phyloP scores from a whole-genome alignment of 139 green algal genomes.

The Cymbomonas tetramitiformis region DNA sequence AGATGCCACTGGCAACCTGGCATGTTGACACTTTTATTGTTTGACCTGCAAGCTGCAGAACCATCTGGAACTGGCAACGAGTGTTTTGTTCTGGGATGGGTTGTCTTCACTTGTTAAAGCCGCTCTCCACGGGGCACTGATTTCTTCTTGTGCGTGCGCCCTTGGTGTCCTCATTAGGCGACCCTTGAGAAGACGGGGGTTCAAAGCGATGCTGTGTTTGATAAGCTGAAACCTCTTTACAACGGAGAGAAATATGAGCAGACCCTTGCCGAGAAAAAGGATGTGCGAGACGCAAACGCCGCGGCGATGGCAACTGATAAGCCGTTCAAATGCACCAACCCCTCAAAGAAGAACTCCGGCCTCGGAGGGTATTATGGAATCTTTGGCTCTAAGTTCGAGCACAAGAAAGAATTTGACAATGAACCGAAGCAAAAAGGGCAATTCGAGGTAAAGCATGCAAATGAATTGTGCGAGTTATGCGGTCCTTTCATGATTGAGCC shows the following conservation, averaged over 20 bases:
- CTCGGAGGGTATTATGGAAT: conserved; percentile 29
- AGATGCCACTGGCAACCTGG: too few species aligned
- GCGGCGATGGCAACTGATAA: conserved; percentile 28
- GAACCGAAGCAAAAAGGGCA: not conserved
- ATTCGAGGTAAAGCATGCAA: not conserved
- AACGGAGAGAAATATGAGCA: conserved; percentile 11
- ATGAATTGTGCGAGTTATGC: too few species aligned
- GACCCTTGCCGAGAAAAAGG: not conserved
- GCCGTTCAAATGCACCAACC: conserved; percentile 37
- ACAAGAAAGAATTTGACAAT: not conserved
- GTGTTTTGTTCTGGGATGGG: too few species aligned
- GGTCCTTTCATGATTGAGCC: too few species aligned
- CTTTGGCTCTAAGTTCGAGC: not conserved
- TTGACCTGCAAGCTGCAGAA: too few species aligned
- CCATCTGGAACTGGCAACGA: too few species aligned
- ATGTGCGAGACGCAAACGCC: conserved; percentile 17
- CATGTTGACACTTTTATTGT: too few species aligned
- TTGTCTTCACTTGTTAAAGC: too few species aligned
- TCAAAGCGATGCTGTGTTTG: conserved; percentile 26
- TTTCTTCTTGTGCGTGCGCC: too few species aligned
- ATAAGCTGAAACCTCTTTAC: conserved; percentile 36
- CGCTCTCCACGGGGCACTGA: too few species aligned
- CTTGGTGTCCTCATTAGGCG: too few species aligned
- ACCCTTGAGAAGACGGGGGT: too few species aligned
- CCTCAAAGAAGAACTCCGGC: conserved; percentile 40